Percentiles rank a stretch among this genome's conserved stretches.
Conservation (phyloP, 495 filamentous ascomycete genomes). For the Xylaria acuta region DNA sequence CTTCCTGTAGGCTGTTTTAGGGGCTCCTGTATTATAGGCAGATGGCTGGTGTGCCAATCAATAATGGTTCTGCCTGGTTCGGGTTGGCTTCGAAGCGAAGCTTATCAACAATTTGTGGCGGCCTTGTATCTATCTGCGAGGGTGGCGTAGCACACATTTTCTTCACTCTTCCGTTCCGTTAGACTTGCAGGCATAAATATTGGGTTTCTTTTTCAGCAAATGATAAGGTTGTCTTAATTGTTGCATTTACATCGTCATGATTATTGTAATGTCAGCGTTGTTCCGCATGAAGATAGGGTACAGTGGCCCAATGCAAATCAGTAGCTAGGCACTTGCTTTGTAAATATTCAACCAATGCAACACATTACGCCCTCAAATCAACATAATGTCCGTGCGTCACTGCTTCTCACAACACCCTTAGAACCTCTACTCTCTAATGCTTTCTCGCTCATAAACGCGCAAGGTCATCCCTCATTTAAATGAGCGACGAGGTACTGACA, state of each 20-base stretch:
- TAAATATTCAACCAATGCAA: background rate
- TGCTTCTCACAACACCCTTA: background rate
- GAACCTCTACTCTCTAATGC: background rate
- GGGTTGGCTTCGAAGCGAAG: constrained; percentile 20
- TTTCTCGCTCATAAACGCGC: background rate
- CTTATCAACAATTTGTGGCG: constrained; percentile 24
- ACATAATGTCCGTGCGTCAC: background rate
- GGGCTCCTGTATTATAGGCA: constrained; percentile 35
- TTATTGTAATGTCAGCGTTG: background rate
- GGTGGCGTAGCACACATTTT: constrained; percentile 38
- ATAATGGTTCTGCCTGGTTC: constrained; percentile 18
- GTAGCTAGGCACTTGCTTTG: background rate
- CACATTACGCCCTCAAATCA: background rate
- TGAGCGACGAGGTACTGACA: background rate
- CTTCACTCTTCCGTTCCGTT: constrained; percentile 25
- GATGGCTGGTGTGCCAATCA: constrained; percentile 21
- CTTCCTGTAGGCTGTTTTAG: constrained; percentile 33
- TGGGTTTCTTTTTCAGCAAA: constrained; percentile 14
- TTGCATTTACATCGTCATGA: constrained; percentile 6
- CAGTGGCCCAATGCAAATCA: background rate
- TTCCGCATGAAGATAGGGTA: background rate
- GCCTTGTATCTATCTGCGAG: constrained; percentile 33
- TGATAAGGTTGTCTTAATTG: constrained; percentile 15
- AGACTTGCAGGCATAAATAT: constrained; percentile 41
- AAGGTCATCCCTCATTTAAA: background rate